These are phyloP conservation scores for Novymonas esmeraldas DNA, from an alignment of 208 protist species.

Conservation along the genomic window DNA sequence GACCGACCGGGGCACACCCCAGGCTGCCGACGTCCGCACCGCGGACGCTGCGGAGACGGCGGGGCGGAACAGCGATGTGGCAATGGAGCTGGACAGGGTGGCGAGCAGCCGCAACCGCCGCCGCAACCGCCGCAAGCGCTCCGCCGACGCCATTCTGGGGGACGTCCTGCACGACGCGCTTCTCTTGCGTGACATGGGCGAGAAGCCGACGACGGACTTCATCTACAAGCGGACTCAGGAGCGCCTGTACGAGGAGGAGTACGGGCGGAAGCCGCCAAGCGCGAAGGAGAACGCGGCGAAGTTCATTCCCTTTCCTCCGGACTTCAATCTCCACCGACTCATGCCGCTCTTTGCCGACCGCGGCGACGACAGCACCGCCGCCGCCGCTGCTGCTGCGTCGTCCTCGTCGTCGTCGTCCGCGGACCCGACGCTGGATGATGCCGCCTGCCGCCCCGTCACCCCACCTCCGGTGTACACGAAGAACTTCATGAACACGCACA, in stretches of 20 bases:
- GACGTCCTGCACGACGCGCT: slow-evolving; percentile 86
- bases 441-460: background rate
- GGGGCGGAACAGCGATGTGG: background rate
- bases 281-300: slow-evolving; percentile 66
- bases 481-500: slow-evolving; percentile 39
- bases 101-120: slow-evolving; percentile 35
- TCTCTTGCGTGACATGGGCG: slow-evolving; percentile 72
- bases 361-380: background rate
- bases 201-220: slow-evolving; percentile 80
- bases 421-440: background rate
- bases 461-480: slow-evolving; percentile 17
- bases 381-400: background rate
- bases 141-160: slow-evolving; percentile 74
- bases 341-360: slow-evolving; percentile 38
- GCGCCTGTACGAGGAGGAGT: slow-evolving; percentile 85
- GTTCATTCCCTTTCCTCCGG: slow-evolving; percentile 77
- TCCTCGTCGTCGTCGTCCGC: background rate
- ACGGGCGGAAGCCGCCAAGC: slow-evolving; percentile 73
- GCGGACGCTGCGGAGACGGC: background rate
- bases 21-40: background rate
- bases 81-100: slow-evolving; percentile 25
- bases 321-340: slow-evolving; percentile 66
- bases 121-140: slow-evolving; percentile 58
- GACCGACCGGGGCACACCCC: background rate
- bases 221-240: slow-evolving; percentile 87